Evolutionary conservation across 179 eudicot genomes (phyloP).

Genomic region (Spinacia oleracea): DNA sequence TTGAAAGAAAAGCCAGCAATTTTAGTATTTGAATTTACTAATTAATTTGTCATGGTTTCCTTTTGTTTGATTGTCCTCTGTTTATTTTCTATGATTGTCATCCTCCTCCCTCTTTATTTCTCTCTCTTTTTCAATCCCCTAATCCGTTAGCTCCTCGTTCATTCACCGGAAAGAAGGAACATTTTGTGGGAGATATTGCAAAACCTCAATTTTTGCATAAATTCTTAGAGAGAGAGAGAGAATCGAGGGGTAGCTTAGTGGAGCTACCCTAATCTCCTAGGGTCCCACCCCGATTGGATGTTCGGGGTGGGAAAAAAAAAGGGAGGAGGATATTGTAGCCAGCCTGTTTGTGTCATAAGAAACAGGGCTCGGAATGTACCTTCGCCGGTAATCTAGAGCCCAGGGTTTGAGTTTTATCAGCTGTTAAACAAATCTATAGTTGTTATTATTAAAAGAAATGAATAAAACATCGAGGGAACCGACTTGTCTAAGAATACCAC

Average conservation of each 20-base stretch:
- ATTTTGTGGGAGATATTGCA: neutral
- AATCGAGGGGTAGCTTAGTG: neutral
- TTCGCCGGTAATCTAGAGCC: neutral
- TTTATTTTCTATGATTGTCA: neutral
- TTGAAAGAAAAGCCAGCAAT: neutral
- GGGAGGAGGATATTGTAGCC: neutral
- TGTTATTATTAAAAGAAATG: too few species aligned
- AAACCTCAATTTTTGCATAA: neutral
- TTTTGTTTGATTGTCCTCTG: neutral
- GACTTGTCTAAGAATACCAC: slow-evolving; percentile 16
- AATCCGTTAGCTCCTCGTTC: neutral
- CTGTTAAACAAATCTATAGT: neutral
- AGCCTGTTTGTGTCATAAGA: neutral
- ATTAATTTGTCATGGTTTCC: neutral
- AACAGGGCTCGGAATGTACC: neutral
- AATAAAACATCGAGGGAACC: neutral
- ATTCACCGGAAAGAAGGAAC: neutral
- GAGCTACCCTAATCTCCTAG: neutral
- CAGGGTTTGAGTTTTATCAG: neutral
- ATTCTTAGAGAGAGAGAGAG: neutral
- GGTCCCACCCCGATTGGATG: neutral
- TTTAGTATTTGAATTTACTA: neutral
- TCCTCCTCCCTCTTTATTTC: neutral
- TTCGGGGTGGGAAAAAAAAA: slow-evolving; percentile 17
- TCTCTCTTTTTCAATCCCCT: neutral